Evolutionary conservation across 768 basidiomycete species (phyloP), one percentile per base, ranked within the genome.

Genomic region (Cystobasidium onofrii): DNA sequence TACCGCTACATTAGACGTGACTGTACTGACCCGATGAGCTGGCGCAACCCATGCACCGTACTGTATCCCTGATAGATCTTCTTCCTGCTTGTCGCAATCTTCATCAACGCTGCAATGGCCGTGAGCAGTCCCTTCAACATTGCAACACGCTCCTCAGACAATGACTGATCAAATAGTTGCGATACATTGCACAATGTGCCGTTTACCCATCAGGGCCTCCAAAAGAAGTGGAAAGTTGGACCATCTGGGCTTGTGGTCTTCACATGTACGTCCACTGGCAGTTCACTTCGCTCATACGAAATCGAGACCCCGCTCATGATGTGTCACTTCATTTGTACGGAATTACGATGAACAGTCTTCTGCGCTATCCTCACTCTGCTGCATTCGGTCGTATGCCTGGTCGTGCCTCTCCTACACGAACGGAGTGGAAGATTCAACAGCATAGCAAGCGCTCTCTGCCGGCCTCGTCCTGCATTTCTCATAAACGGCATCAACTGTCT

Each of bases 91-190:
- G 73, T 65, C 67, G 75, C 34, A 20, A 52, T 72, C 54, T 75
- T 72, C 64, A 77, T 78, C 71, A 74, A 70, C 65, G 76, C 77
- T 64, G 66, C 75, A 9, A 69, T 77, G 20, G 73, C 78, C 6
- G 64, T 73, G 34, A 54, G 65, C 3, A 29, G 20, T 60, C 57
- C 20, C 15, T 23, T 60, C 2, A 12, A 4, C 57, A 27, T 27
- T 29, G 27, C 25, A 29, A 12, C 27, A 2, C 20, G 33, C 12
- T 29, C 57, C 2, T 23, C 33, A 36, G 25, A 39, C 63, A 12
- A 7, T 20, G 12, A 15, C 63, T 54, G 41, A 50, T 46, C 6
- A 29, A 29, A 27, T 31, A 29, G 34, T 3, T 63, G 61, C 34
- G n/a, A 52, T 27, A 43, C 7, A 9, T 2, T 17, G 65, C 41